These are phyloP conservation scores for Craterostigma plantagineum DNA, from an alignment of 257 asterid species.

Conservation along the genomic window DNA sequence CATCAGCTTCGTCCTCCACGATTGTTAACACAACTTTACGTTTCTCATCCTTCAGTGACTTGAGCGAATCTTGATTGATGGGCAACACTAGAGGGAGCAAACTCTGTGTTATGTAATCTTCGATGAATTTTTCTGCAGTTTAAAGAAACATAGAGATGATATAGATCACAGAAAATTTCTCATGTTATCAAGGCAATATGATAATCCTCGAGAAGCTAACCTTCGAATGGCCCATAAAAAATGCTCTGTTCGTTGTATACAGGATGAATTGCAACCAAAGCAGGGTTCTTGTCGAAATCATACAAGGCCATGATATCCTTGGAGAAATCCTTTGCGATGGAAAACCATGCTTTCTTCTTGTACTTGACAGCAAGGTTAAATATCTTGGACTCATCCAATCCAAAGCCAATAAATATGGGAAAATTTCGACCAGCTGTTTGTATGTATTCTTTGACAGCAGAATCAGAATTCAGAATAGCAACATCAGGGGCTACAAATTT, in stretches of 20 bases:
- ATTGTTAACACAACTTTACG: constrained; percentile 58
- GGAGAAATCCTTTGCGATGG: constrained; percentile 68
- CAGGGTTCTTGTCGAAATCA: constrained; percentile 82
- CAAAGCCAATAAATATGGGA: constrained; percentile 86
- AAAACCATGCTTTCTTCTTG: constrained; percentile 92
- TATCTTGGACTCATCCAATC: constrained; percentile 41
- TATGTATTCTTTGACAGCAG: constrained; percentile 45
- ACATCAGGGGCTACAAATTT: constrained; percentile 84
- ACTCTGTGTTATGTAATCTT: constrained; percentile 67
- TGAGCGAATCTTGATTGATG: constrained; percentile 45
- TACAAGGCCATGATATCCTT: constrained; percentile 46
- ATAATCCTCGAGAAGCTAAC: constrained; percentile 17
- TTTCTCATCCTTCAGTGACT: constrained; percentile 39
- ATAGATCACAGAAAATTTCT: not conserved
- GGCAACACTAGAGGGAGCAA: constrained; percentile 61
- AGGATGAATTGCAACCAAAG: constrained; percentile 58
- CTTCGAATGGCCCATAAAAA: constrained; percentile 94
- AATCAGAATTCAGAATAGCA: constrained; percentile 41
- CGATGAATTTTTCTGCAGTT: constrained; percentile 61
- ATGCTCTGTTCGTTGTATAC: constrained; percentile 54
- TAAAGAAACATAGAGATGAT: constrained; percentile 1
- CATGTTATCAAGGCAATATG: constrained; percentile 1
- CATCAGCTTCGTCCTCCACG: constrained; percentile 44
- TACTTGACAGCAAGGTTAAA: constrained; percentile 51
- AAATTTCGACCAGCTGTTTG: constrained; percentile 54